phyloP scores from a whole-genome alignment of 2,329 filamentous ascomycete species.

The Arthrobotrys megalospora region DNA sequence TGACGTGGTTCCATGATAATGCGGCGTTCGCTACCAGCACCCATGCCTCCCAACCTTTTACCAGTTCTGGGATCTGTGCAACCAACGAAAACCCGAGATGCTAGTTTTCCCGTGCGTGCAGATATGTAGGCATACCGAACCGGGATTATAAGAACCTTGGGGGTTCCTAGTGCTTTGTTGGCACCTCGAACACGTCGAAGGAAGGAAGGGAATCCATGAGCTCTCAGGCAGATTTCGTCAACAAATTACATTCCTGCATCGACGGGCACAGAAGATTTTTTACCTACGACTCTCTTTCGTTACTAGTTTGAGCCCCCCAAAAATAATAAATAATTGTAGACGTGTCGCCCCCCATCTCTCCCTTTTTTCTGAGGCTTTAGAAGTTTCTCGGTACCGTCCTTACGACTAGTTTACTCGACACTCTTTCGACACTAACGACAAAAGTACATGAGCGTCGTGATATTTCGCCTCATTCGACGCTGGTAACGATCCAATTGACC shows the following conservation, averaged over 20 bases:
- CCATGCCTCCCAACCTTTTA: slow-evolving; percentile 59
- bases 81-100: slow-evolving; percentile 58
- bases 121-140: slow-evolving; percentile 29
- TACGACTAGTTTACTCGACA: slow-evolving; percentile 40
- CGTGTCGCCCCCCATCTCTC: slow-evolving; percentile 53
- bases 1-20: slow-evolving; percentile 60
- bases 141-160: slow-evolving; percentile 53
- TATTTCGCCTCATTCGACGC: slow-evolving; percentile 56
- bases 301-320: slow-evolving; percentile 17
- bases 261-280: slow-evolving; percentile 26
- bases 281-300: slow-evolving; percentile 28
- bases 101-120: slow-evolving; percentile 52
- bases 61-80: slow-evolving; percentile 57
- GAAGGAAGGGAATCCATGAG: slow-evolving; percentile 55
- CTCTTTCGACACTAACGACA: slow-evolving; percentile 42
- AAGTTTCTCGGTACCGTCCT: slow-evolving; percentile 56
- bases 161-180: slow-evolving; percentile 58
- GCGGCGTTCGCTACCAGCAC: slow-evolving; percentile 56
- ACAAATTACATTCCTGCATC: slow-evolving; percentile 49
- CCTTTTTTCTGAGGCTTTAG: slow-evolving; percentile 52
- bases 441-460: slow-evolving; percentile 34
- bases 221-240: slow-evolving; percentile 45
- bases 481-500: slow-evolving; percentile 48
- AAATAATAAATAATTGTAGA: slow-evolving; percentile 54
- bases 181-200: slow-evolving; percentile 60